Base-by-base conservation (phyloP, 164 flowering plant genomes). In the Sextonia rubra region DNA sequence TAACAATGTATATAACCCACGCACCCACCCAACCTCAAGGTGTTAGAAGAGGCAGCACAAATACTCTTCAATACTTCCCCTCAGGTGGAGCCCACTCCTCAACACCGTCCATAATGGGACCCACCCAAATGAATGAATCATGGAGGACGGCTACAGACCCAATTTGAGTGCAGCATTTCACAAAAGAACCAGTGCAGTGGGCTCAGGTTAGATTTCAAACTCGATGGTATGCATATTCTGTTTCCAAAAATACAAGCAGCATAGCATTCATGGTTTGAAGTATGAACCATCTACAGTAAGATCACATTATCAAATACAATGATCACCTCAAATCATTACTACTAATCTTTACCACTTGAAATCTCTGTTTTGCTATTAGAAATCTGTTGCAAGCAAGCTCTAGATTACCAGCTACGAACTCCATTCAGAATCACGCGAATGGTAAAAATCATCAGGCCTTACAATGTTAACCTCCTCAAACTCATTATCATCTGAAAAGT, bases 381-480 rank as follows among this genome's bases (percentile, higher is more conserved):
- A 52, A 17, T 52, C 58, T 52, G 58, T 52, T 52, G n/a, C 58
- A 17, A 52, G 6, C 5, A 52, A 52, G 58, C 7, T 15, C n/a
- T 18, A 64, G 68, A 58, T 74, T 74, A 86, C 87, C 86, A 78
- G 74, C 70, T 83, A 47, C 64, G 8, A 64, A 81, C 82, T 71
- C 82, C 82, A 72, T 88, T 52, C 92, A 56, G 78, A 81, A 66
- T 91, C 91, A 32, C 86, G 90, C 32, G 91, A 77, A 66, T 85
- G 91, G 73, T 82, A 81, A 70, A 83, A 84, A 74, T 90, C 97
- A 73, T 79, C 73, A 30, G 97, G 95, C 63, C 73, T 75, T 15
- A 77, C 84, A 49, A 93, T 91, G 82, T 90, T 82, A 73, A 93
- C 89, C 55, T 93, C 95, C 80, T 93, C 98, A 77, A 93, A 93